Evolutionary conservation across 2,329 filamentous ascomycete genomes (phyloP).

Genomic region (Neofusicoccum laricinum): DNA sequence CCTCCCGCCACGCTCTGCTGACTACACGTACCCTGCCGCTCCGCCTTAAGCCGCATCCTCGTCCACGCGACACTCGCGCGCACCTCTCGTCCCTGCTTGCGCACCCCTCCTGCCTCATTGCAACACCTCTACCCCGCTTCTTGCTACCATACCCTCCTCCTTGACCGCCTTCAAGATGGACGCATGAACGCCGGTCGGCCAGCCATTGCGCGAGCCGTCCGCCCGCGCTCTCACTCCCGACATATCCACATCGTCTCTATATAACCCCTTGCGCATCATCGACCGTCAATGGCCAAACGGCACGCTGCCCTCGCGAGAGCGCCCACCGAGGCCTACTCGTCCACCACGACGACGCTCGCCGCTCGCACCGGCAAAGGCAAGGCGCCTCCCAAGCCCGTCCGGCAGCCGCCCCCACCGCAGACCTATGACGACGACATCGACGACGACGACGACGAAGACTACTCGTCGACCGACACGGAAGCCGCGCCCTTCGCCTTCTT

Average conservation of each 20-base stretch:
- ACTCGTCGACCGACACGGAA: slow-evolving; percentile 48
- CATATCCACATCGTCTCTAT: slow-evolving; percentile 14
- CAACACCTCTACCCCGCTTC: not conserved
- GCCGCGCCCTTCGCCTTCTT: slow-evolving; percentile 49
- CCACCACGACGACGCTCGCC: not conserved
- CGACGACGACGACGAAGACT: slow-evolving; percentile 64
- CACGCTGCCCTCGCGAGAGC: not conserved
- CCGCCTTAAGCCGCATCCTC: not conserved
- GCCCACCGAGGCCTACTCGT: not conserved
- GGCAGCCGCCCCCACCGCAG: not conserved
- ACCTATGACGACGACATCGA: slow-evolving; percentile 20
- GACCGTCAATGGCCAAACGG: not conserved
- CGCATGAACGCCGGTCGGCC: slow-evolving; percentile 33
- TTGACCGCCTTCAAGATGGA: slow-evolving; percentile 35
- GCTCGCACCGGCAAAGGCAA: not conserved
- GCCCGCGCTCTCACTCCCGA: slow-evolving; percentile 28
- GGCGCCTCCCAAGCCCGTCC: not conserved
- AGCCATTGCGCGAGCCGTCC: slow-evolving; percentile 27
- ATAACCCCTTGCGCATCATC: slow-evolving; percentile 19
- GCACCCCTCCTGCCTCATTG: not conserved
- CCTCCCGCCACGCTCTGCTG: slow-evolving; percentile 1
- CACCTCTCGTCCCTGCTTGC: not conserved
- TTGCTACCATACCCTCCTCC: slow-evolving; percentile 27
- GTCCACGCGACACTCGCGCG: not conserved
- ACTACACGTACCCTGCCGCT: not conserved